Conservation (phyloP, 2,329 filamentous ascomycete genomes). For the Sphaceloma murrayae region DNA sequence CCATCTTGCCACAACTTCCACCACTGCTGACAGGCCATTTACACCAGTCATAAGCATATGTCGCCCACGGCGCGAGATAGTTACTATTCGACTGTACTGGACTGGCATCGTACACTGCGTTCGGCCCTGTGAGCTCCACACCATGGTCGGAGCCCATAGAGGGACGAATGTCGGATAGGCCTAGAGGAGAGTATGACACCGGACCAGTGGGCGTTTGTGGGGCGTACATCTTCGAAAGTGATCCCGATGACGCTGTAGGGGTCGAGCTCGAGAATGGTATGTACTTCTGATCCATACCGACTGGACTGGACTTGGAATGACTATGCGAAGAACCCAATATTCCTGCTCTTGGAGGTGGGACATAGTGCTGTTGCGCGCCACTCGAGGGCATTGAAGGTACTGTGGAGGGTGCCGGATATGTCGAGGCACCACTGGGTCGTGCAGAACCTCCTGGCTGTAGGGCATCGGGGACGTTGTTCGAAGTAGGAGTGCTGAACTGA, state of each 20-base stretch:
- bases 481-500: conserved; percentile 20
- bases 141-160: conserved; percentile 72
- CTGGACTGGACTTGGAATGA: conserved; percentile 79
- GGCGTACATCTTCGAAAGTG: conserved; percentile 25
- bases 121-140: conserved; percentile 53
- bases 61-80: conserved; percentile 86
- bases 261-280: conserved; percentile 54
- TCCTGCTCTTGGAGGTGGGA: conserved; percentile 55
- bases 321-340: conserved; percentile 57
- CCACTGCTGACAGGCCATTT: conserved; percentile 75
- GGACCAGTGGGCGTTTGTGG: conserved; percentile 47
- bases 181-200: conserved; percentile 77
- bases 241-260: conserved; percentile 23
- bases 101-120: conserved; percentile 52
- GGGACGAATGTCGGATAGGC: conserved; percentile 82
- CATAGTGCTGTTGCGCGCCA: conserved; percentile 48
- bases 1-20: conserved; percentile 77
- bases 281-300: conserved; percentile 52
- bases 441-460: conserved; percentile 46
- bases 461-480: conserved; percentile 46
- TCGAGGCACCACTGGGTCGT: conserved; percentile 35
- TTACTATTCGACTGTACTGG: conserved; percentile 69
- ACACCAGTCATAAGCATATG: conserved; percentile 98
- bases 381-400: conserved; percentile 33
- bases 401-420: conserved; percentile 46